These are phyloP conservation scores for Clonostachys rhizophaga DNA, from an alignment of 2,329 filamentous ascomycete genomes.

Conservation along the genomic window DNA sequence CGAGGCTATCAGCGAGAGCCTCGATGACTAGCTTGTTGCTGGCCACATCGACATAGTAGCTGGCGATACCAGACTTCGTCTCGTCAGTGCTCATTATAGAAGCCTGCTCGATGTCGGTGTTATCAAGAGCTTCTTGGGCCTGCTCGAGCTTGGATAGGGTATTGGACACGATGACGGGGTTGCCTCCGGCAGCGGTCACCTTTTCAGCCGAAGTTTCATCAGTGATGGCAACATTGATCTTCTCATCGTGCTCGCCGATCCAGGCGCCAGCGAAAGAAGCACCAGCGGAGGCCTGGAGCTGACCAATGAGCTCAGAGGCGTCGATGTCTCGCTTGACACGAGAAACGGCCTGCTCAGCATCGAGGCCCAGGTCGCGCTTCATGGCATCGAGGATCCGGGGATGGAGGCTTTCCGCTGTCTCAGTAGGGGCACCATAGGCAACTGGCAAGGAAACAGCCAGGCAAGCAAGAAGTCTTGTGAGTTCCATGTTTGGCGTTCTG, in stretches of 20 bases:
- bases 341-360: constrained; percentile 26
- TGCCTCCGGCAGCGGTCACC: constrained; percentile 27
- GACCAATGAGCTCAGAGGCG: constrained; percentile 26
- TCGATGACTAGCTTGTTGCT: constrained; percentile 6
- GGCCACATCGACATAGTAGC: constrained; percentile 5
- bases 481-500: constrained; percentile 19
- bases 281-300: constrained; percentile 20
- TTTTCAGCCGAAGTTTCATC: constrained; percentile 24
- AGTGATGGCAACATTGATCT: constrained; percentile 27
- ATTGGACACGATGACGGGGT: constrained; percentile 20
- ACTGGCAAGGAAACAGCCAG: constrained; percentile 29
- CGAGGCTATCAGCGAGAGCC: constrained; percentile 2
- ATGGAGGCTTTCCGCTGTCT: constrained; percentile 26
- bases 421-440: constrained; percentile 30
- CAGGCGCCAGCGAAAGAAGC: constrained; percentile 29
- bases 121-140: constrained; percentile 33
- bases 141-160: constrained; percentile 30
- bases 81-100: constrained; percentile 7
- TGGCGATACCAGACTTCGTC: constrained; percentile 3
- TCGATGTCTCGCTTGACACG: constrained; percentile 28
- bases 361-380: constrained; percentile 34
- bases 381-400: constrained; percentile 32
- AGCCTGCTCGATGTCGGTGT: constrained; percentile 17
- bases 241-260: constrained; percentile 24
- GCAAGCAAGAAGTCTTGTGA: constrained; percentile 28